Evolutionary conservation across 306 rosid species (phyloP).

Genomic region (Urtica urens): DNA sequence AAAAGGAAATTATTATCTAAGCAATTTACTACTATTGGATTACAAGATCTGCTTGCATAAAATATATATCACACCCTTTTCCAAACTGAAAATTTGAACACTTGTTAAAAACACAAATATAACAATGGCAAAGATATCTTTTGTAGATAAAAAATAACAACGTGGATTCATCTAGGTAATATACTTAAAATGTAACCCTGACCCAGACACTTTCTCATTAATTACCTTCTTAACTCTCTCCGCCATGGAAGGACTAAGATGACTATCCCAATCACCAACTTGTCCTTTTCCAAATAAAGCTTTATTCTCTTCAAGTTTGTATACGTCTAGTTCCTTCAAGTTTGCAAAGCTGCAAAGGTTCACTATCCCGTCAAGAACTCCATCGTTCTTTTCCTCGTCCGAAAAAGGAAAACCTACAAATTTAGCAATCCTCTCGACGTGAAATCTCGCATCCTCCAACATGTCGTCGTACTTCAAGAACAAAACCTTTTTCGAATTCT

Average conservation of each 20-base stretch:
- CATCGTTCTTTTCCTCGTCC: slow-evolving; percentile 6
- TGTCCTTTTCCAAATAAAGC: slow-evolving; percentile 8
- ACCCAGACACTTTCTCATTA: not conserved
- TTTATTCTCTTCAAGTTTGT: not conserved
- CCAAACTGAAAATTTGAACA: no score
- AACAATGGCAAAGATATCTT: no score
- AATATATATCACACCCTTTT: no score
- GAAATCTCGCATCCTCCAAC: not conserved
- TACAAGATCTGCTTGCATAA: no score
- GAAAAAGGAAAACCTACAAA: slow-evolving; percentile 4
- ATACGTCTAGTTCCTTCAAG: not conserved
- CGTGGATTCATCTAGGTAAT: no score
- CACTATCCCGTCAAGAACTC: not conserved
- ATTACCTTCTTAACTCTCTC: slow-evolving; percentile 1
- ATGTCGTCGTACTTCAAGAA: slow-evolving; percentile 14
- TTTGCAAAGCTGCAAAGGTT: not conserved
- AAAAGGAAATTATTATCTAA: no score
- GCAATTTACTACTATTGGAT: no score
- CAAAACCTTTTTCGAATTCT: not conserved
- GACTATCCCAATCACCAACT: slow-evolving; percentile 12
- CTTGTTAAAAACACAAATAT: no score
- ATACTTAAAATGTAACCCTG: not conserved
- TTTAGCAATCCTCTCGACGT: not conserved
- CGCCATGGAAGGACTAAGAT: slow-evolving; percentile 1
- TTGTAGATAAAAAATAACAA: no score